Evolutionary conservation across 2,329 filamentous ascomycete genomes (phyloP).

Genomic region (Penicillium sp.): DNA sequence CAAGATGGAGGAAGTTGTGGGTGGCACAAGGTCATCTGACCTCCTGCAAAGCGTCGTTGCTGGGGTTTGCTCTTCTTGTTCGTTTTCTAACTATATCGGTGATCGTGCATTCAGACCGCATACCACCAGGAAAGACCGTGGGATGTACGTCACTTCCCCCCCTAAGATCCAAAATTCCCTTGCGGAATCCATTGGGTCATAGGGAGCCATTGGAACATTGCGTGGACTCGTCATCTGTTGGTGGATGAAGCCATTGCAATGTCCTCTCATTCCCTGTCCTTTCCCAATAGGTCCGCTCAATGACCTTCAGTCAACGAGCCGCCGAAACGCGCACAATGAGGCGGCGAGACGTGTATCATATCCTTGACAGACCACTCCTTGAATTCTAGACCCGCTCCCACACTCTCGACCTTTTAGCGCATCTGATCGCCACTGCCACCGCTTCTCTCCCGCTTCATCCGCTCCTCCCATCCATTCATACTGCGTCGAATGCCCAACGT

Average conservation of each 20-base stretch:
- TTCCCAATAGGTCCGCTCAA: background rate
- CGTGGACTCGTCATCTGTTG: background rate
- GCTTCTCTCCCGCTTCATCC: constrained; percentile 37
- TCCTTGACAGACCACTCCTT: background rate
- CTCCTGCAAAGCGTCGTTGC: constrained; percentile 7
- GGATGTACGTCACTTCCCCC: constrained; percentile 6
- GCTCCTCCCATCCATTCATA: constrained; percentile 49
- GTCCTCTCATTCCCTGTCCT: background rate
- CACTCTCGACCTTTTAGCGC: constrained; percentile 7
- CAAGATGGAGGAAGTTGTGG: background rate
- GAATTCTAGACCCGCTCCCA: constrained; percentile 18
- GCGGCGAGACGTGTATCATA: constrained; percentile 14
- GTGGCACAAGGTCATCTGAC: constrained; percentile 7
- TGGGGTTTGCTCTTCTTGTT: constrained; percentile 1
- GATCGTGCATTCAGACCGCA: background rate
- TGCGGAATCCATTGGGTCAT: background rate
- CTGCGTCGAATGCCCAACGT: constrained; percentile 49
- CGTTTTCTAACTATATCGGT: background rate
- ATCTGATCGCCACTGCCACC: constrained; percentile 23
- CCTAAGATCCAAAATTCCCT: background rate
- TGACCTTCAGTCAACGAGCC: background rate
- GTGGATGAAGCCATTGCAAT: constrained; percentile 1
- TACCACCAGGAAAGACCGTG: background rate
- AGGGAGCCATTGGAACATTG: background rate
- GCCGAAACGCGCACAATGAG: constrained; percentile 5